A percentile compares a stretch with the other conserved stretches of the same genome.
Evolutionary conservation across 345 rosid species (phyloP).

Genomic region (Citrus unshiu): DNA sequence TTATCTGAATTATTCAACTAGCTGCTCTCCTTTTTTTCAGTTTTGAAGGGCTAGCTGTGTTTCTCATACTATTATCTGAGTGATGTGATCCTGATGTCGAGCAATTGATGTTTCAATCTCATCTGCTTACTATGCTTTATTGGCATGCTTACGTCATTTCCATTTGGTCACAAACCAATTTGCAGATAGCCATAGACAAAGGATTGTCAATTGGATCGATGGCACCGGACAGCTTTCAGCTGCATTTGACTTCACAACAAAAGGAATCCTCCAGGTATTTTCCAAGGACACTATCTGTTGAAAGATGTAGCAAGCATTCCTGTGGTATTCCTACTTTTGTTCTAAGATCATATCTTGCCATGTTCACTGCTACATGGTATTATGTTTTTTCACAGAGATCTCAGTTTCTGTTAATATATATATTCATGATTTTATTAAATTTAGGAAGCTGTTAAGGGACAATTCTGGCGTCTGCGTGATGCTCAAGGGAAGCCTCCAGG

Average conservation of each 20-base stretch:
- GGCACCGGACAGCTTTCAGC: constrained; percentile 67
- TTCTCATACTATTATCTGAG: neutral
- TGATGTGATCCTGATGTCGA: neutral
- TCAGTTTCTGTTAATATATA: neutral
- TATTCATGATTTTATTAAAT: constrained; percentile 9
- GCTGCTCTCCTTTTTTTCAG: neutral
- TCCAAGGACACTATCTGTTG: neutral
- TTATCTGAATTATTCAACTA: neutral
- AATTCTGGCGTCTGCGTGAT: constrained; percentile 79
- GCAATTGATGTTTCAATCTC: neutral
- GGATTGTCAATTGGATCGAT: constrained; percentile 83
- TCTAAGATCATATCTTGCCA: neutral
- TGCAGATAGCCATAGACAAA: constrained; percentile 81
- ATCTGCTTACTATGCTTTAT: neutral
- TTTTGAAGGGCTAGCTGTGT: neutral
- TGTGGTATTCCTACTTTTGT: neutral
- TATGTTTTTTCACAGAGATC: neutral
- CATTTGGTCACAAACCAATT: neutral
- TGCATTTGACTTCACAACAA: constrained; percentile 94
- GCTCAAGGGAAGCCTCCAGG: constrained; percentile 88
- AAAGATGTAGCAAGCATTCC: neutral
- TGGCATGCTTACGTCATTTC: neutral
- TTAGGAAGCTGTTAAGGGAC: constrained; percentile 90
- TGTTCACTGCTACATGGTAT: neutral
- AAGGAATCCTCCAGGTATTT: constrained; percentile 83